phyloP scores from a whole-genome alignment of 148 eudicot species.

The Nepenthes mirabilis region DNA sequence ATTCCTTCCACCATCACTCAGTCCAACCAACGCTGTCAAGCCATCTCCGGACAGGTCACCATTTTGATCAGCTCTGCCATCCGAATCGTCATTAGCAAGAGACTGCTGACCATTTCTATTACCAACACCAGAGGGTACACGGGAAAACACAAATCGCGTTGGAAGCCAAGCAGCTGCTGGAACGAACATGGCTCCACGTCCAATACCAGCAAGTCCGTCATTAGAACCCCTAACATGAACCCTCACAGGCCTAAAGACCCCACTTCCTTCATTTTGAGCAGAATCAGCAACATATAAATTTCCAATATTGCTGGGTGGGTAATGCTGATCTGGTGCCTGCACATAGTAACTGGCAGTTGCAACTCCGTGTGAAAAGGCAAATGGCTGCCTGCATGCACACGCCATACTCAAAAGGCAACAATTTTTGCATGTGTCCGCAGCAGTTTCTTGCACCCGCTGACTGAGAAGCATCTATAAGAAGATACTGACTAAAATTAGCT shows the following conservation, averaged over 20 bases:
- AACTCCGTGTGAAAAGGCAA: conserved; percentile 57
- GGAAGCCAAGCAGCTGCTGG: conserved; percentile 84
- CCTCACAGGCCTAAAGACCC: conserved; percentile 78
- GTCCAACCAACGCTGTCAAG: conserved; percentile 92
- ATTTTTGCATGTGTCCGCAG: conserved; percentile 82
- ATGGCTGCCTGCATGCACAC: conserved; percentile 81
- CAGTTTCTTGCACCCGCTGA: conserved; percentile 91
- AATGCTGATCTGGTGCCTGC: conserved; percentile 62
- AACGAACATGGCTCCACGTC: conserved; percentile 72
- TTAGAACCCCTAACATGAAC: conserved; percentile 87
- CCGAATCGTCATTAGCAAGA: conserved; percentile 77
- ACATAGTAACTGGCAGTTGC: conserved; percentile 51
- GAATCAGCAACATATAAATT: conserved; percentile 59
- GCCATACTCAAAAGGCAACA: conserved; percentile 72
- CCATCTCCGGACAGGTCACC: conserved; percentile 79
- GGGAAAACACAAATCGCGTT: conserved; percentile 89
- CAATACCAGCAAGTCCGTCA: conserved; percentile 97
- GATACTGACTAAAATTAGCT: neutral
- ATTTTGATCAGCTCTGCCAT: conserved; percentile 65
- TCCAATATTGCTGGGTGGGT: conserved; percentile 39
- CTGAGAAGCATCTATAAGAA: conserved; percentile 74
- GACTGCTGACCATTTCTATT: conserved; percentile 75
- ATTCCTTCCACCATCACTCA: conserved; percentile 70
- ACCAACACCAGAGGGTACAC: conserved; percentile 80
- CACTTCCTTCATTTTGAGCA: conserved; percentile 74